Base-by-base conservation (phyloP, 345 rosid genomes). In the Hibiscus syriacus region DNA sequence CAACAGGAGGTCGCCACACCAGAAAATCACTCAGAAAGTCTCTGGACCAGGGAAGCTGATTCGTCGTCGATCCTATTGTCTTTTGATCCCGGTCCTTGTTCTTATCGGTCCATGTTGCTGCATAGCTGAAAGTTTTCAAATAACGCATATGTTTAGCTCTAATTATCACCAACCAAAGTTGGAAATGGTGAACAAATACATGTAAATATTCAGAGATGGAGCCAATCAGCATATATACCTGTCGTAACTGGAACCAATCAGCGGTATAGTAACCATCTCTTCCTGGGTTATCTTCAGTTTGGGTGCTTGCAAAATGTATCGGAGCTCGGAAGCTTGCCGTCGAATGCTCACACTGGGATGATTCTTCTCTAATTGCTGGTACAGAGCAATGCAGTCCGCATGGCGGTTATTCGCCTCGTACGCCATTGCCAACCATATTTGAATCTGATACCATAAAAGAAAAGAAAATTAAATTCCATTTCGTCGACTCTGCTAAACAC, bases 351-450 rank as follows among this genome's bases (percentile, higher is more conserved):
- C n/a, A n/a, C n/a, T n/a, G n/a, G n/a, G n/a, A n/a, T n/a, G n/a
- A n/a, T n/a, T n/a, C n/a, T n/a, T n/a, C n/a, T n/a, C n/a, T n/a
- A n/a, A n/a, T n/a, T 90, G 92, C 79, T 67, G 79, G 84, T 90
- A 93, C 73, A 93, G 94, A 64, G 80, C 86, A 73, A 93, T 90
- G 83, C 98, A 90, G 73, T 93, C 97, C 6, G 68, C 71, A 27
- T 88, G 97, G 52, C 97, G 93, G 63, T 87, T 86, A 74, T 87
- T 90, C 55, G 98, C 97, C 77, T 90, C 98, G 57, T 93, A 93
- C 50, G 97, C 98, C 98, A 93, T 90, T 26, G 94, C 98, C 56
- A 93, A 78, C 98, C 98, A 93, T 77, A 93, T 88, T 80, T 93
- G 98, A 75, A 93, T 90, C 97, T 93, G 84, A 70, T 69, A 74